These are phyloP conservation scores for Austroboletus sp. DNA, from an alignment of 1,284 basidiomycete genomes.

Conservation along the genomic window DNA sequence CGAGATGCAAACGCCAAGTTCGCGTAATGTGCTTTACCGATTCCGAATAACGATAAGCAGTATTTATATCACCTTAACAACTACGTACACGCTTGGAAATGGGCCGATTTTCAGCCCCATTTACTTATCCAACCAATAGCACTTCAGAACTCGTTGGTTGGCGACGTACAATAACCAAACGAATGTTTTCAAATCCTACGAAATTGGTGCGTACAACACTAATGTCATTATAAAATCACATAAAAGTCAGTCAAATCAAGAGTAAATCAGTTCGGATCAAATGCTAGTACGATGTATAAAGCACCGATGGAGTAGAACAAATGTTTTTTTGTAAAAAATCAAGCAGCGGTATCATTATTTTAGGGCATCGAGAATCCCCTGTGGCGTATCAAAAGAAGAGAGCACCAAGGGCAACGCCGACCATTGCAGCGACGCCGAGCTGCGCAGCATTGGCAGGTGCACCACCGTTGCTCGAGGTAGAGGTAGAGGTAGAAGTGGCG, in stretches of 20 bases:
- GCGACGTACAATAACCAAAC: too few relatives aligned
- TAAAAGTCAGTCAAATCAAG: neutral
- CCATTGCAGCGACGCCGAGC: slow-evolving; percentile 39
- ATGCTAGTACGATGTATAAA: slow-evolving; percentile 13
- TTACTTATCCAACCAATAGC: too few relatives aligned
- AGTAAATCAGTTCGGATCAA: slow-evolving; percentile 4
- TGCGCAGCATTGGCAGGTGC: slow-evolving; percentile 33
- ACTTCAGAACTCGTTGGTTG: too few relatives aligned
- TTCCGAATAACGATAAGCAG: too few relatives aligned
- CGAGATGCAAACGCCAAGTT: neutral
- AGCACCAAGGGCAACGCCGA: slow-evolving; percentile 45
- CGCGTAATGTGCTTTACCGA: too few relatives aligned
- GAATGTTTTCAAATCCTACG: slow-evolving; percentile 9
- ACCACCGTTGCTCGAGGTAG: slow-evolving; percentile 13
- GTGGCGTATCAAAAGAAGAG: slow-evolving; percentile 29
- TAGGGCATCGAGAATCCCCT: neutral
- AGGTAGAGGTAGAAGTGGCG: slow-evolving; percentile 8
- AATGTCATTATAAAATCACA: slow-evolving; percentile 1
- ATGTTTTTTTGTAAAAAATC: slow-evolving; percentile 11
- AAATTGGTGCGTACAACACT: slow-evolving; percentile 1
- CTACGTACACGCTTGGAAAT: too few relatives aligned
- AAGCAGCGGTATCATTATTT: slow-evolving; percentile 19
- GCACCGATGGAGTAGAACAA: slow-evolving; percentile 6
- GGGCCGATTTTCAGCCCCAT: too few relatives aligned
- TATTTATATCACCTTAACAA: too few relatives aligned